Base-by-base conservation (phyloP, 2,329 filamentous ascomycete species). In the Arthrobotrys conoides region DNA sequence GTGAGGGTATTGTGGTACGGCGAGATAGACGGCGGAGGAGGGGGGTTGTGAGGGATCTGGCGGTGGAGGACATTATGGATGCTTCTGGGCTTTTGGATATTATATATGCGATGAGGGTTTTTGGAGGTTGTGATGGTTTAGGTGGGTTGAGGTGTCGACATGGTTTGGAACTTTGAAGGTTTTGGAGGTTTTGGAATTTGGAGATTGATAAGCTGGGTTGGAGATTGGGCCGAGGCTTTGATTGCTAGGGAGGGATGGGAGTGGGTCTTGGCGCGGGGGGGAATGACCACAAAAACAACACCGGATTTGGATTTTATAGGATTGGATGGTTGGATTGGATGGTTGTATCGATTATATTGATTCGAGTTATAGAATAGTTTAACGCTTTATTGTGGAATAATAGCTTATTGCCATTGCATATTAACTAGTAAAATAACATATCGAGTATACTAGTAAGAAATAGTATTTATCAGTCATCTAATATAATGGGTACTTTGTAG, bases 21-120 rank as follows among this genome's bases (percentile, higher is more conserved):
- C 68, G 55, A 64, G 66, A 38, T 16, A 64, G 68, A 20, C 63
- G 71, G n/a, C 75, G 75, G 18, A 78, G 61, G 20, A 72, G 51
- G 4, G 67, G 67, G 18, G 46, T 41, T 27, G 68, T 44, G 30
- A 69, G n/a, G 16, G 68, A 69, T 70, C 75, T 78, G 4, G 61
- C 65, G 30, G 30, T 78, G 38, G 38, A 46, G n/a, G 44, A 16
- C 48, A 51, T 51, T 6, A 20, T 46, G n/a, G 9, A 20, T 20
- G 5, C 10, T 18, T n/a, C 5, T 46, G n/a, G n/a, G 8, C 16
- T 46, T n/a, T 38, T 38, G 36, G 9, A n/a, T n/a, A n/a, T 38
- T 14, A 5, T 10, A 10, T 5, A 16, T 41, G 3, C 14, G 38
- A 4, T 41, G 38, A 38, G 5, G 9, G 10, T 41, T 16, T 36